Percentiles rank a stretch among this genome's conserved stretches.
phyloP scores from a whole-genome alignment of 169 alveolate genomes.

The Cryptosporidium parvum region DNA sequence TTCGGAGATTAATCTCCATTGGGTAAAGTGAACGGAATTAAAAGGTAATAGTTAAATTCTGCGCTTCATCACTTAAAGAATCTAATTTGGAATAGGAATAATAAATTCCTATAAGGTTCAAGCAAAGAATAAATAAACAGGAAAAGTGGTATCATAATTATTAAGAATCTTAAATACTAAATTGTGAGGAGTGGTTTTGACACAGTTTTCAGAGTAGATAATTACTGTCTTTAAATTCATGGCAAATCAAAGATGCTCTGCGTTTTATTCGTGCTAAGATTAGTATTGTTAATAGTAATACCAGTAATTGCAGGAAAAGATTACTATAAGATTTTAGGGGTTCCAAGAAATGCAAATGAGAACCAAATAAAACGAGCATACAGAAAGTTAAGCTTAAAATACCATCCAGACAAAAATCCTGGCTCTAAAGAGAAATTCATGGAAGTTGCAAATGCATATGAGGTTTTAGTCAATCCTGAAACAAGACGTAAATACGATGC shows the following conservation, averaged over 20 bases:
- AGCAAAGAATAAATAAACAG: neutral
- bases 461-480: conserved; percentile 91
- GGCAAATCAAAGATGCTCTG: neutral
- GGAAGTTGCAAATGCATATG: conserved; percentile 93
- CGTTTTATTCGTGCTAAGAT: neutral
- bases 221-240: neutral
- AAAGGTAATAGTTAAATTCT: neutral
- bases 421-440: conserved; percentile 89
- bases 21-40: neutral
- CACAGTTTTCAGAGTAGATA: neutral
- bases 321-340: conserved; percentile 88
- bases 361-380: conserved; percentile 93
- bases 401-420: conserved; percentile 93
- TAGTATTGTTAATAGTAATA: conserved; percentile 32
- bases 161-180: too few species aligned
- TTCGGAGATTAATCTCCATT: neutral
- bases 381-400: conserved; percentile 89
- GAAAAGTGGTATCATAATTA: too few species aligned
- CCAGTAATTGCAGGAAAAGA: conserved; percentile 80
- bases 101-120: neutral
- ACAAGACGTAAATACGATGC: conserved; percentile 91
- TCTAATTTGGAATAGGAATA: neutral
- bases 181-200: neutral
- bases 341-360: conserved; percentile 87
- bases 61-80: neutral